These are phyloP conservation scores for Rutstroemia sp. DNA, from an alignment of 2,329 filamentous ascomycete genomes.

Conservation along the genomic window DNA sequence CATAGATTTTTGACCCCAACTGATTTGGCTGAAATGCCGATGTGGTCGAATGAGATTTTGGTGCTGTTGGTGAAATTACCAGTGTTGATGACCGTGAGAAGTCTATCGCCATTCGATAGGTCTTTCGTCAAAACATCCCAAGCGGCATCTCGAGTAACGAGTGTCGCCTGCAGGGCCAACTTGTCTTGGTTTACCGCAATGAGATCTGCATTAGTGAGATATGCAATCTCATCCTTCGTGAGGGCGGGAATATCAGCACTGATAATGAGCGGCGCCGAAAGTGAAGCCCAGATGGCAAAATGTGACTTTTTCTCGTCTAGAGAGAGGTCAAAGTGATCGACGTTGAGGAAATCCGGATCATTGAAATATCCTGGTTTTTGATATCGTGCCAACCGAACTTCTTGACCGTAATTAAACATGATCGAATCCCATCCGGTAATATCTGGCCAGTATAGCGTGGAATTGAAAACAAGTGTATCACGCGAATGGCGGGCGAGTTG, in stretches of 20 bases:
- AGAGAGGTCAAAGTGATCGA: slow-evolving; percentile 23
- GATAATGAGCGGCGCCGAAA: slow-evolving; percentile 26
- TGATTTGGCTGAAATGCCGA: slow-evolving; percentile 24
- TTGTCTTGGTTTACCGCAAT: slow-evolving; percentile 25
- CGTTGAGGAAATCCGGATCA: slow-evolving; percentile 25
- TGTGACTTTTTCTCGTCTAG: slow-evolving; percentile 24
- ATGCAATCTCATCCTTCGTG: slow-evolving; percentile 29
- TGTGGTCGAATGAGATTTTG: slow-evolving; percentile 21
- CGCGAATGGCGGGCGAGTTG: slow-evolving; percentile 32
- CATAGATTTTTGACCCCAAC: slow-evolving; percentile 36
- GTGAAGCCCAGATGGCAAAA: slow-evolving; percentile 25
- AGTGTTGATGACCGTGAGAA: slow-evolving; percentile 41
- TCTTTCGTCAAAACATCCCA: slow-evolving; percentile 41
- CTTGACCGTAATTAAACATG: slow-evolving; percentile 39
- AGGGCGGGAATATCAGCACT: slow-evolving; percentile 31
- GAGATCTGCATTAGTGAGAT: slow-evolving; percentile 31
- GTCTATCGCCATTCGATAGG: slow-evolving; percentile 38
- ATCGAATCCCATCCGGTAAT: slow-evolving; percentile 37
- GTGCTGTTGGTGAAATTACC: slow-evolving; percentile 31
- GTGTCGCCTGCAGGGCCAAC: slow-evolving; percentile 31
- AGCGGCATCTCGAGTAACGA: slow-evolving; percentile 36
- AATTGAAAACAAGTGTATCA: slow-evolving; percentile 25
- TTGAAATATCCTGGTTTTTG: slow-evolving; percentile 33
- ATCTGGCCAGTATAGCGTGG: slow-evolving; percentile 21
- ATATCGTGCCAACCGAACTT: slow-evolving; percentile 24